Base-by-base conservation (phyloP, 805 yeast genomes). In the Sungouiozyma ichnusensis region DNA sequence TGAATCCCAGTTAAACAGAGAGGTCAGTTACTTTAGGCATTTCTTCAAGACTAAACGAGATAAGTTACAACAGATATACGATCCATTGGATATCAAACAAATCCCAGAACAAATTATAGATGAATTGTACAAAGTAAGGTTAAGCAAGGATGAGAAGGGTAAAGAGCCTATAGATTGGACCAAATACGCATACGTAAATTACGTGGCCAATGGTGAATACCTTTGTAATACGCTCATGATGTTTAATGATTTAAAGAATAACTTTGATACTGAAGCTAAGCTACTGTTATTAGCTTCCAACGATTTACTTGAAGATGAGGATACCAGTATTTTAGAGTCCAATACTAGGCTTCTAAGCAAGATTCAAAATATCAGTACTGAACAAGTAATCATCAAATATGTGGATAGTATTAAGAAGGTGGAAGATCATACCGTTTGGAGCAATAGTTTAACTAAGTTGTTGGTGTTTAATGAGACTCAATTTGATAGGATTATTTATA, bases 161-260 rank as follows among this genome's bases (percentile, higher is more conserved):
- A 20, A 45, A 7, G 44, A 53, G 2, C 36, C 41, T 0, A 58
- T 69, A 2, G 60, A 68, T 31, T 72, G 77, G 77, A 35, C 56
- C 1, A 61, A 64, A 42, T 63, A 57, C 34, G 84, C 82, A 0
- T 79, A 79, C 52, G 74, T 77, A 4, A 74, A 74, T 40, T 79
- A 79, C 55, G 82, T 81, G 3, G 76, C 85, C 0, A 64, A 70
- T 42, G 49, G 63, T 8, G 62, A 66, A 17, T 75, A 78, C 48
- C 55, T 78, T 41, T 72, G 78, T 46, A 67, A 74, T 37, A 72
- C 79, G 3, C 48, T 78, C 35, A 62, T 76, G 50, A 72, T 75
- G 46, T 66, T 73, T 35, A 54, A 63, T 2, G 62, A 60, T 20
- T 52, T 79, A 38, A 55, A 64, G 29, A 54, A 60, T 14, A 54